A percentile compares a stretch with the other conserved stretches of the same genome.
Evolutionary conservation across 2,329 filamentous ascomycete species (phyloP).

Genomic region (Colletotrichum karsti): DNA sequence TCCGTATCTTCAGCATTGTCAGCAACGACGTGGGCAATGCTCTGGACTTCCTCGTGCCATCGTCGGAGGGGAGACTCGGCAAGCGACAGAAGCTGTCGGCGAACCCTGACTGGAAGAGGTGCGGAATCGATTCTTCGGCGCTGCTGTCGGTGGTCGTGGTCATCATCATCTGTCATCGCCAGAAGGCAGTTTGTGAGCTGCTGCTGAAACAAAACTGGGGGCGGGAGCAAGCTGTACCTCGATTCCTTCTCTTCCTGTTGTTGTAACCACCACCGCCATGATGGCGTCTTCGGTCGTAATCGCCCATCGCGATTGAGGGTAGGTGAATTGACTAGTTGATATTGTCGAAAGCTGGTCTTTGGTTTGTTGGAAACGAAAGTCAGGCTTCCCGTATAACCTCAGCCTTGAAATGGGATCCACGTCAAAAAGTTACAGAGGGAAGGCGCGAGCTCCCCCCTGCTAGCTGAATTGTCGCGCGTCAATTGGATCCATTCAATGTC

Average conservation of each 20-base stretch:
- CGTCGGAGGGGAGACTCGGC: constrained; percentile 83
- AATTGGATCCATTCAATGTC: not conserved
- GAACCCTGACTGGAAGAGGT: constrained; percentile 75
- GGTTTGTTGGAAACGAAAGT: not conserved
- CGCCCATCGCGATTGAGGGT: constrained; percentile 52
- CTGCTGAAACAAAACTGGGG: not conserved
- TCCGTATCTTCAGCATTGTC: constrained; percentile 90
- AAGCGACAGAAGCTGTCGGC: constrained; percentile 80
- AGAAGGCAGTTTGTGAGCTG: constrained; percentile 1
- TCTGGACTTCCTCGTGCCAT: constrained; percentile 80
- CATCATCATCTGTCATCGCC: constrained; percentile 72
- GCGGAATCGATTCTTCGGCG: constrained; percentile 77
- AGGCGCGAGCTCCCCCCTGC: constrained; percentile 27
- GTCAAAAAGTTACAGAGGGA: constrained; percentile 24
- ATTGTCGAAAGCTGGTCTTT: not conserved
- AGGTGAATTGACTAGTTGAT: not conserved
- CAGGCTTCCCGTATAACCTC: not conserved
- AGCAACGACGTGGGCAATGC: constrained; percentile 78
- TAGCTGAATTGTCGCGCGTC: constrained; percentile 4
- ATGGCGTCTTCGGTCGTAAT: constrained; percentile 65
- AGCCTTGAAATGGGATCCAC: constrained; percentile 19
- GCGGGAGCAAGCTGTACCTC: constrained; percentile 67
- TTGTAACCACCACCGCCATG: constrained; percentile 55
- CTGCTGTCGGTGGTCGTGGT: constrained; percentile 73
- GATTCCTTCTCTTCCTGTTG: constrained; percentile 79